Evolutionary conservation across 2,329 filamentous ascomycete genomes (phyloP).

Genomic region (Periconia sp.): DNA sequence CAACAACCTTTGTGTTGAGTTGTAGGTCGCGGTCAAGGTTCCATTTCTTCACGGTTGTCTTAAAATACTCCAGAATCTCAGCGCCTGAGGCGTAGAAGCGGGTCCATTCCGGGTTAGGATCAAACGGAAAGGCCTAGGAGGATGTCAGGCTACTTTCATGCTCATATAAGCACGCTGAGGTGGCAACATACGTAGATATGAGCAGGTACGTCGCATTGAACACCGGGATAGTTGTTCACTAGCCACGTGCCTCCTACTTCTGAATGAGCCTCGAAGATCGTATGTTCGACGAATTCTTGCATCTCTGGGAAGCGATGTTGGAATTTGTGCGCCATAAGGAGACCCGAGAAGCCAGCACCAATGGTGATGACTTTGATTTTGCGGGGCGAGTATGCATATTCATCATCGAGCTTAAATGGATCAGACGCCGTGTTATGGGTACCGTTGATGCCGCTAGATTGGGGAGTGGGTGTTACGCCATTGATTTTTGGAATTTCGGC

Average conservation of each 20-base stretch:
- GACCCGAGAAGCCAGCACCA: too few species aligned
- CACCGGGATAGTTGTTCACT: conserved; percentile 50
- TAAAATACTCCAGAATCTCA: conserved; percentile 51
- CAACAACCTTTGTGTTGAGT: conserved; percentile 41
- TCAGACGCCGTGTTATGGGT: too few species aligned
- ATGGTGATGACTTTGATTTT: too few species aligned
- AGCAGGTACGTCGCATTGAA: conserved; percentile 43
- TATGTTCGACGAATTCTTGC: conserved; percentile 42
- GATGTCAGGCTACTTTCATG: not conserved
- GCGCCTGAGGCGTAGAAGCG: conserved; percentile 44
- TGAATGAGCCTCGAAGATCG: conserved; percentile 46
- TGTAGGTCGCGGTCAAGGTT: conserved; percentile 40
- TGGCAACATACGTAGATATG: conserved; percentile 29
- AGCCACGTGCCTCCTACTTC: conserved; percentile 44
- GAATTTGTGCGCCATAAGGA: too few species aligned
- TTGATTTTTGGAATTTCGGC: too few species aligned
- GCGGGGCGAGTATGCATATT: too few species aligned
- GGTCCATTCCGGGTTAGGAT: conserved; percentile 50
- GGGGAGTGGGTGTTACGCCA: too few species aligned
- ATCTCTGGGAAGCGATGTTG: too few species aligned
- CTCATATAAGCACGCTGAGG: not conserved
- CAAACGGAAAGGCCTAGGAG: conserved; percentile 43
- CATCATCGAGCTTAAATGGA: too few species aligned
- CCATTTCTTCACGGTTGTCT: conserved; percentile 45
- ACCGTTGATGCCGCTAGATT: too few species aligned